Base-by-base conservation (phyloP, 2,329 filamentous ascomycete genomes). In the Penicillium italicum region DNA sequence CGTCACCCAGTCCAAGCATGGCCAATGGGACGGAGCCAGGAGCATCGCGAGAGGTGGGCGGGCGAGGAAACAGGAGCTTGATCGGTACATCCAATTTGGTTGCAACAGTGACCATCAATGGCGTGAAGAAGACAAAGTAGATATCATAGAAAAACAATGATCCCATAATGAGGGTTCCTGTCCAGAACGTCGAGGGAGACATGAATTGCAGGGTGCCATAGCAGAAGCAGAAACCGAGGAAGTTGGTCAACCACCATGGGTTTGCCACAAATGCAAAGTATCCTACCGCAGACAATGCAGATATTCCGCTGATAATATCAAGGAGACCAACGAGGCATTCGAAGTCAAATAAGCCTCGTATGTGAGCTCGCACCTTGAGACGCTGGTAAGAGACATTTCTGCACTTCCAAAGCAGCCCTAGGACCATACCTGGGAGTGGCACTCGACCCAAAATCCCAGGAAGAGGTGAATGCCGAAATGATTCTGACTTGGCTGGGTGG, bases 81-180 rank as follows among this genome's bases (percentile, higher is more conserved):
- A 97, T 94, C 0, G 93, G 94, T 0, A 93, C 89, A 63, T 99
- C 93, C 26, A 99, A 79, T 38, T 87, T 88, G 8, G 88, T 96
- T 12, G 93, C 94, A 9, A 99, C 79, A 3, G 78, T 79, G 9
- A 82, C 79, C 74, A 82, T 82, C 56, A 81, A 68, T 0, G 80
- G 79, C 0, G 80, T 80, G 61, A 77, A 82, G 62, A 81, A 82
- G 22, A 81, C 80, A 59, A 82, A 80, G 72, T 94, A 86, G 46
- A 99, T 93, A 70, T 99, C 93, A 69, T 99, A 99, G 68, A 96
- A 85, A 77, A 97, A 97, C 1, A 97, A 79, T 0, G 88, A 90
- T 10, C 80, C 77, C 1, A 97, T 79, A 10, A 97, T 85, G 41
- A 92, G 73, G 7, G 87, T 88, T 0, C 91, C 91, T 0, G 90